A percentile compares a stretch with the other conserved stretches of the same genome.
Evolutionary conservation across 768 basidiomycete genomes (phyloP).

Genomic region (Lactarius hengduanensis): DNA sequence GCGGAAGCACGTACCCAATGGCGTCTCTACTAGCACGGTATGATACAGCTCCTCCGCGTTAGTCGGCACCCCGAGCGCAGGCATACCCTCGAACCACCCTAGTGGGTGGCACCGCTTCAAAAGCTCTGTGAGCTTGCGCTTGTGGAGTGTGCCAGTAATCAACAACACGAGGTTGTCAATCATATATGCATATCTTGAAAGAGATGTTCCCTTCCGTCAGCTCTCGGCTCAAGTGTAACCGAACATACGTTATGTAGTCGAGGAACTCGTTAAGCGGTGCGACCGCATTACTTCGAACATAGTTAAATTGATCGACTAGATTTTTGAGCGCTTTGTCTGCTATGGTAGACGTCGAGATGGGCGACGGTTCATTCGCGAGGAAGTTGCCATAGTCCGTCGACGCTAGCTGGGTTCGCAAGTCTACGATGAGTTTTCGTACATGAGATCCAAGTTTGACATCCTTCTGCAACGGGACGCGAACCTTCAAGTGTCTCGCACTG

Average conservation of each 20-base stretch:
- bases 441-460: neutral
- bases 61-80: slow-evolving; percentile 97
- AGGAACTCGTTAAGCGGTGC: slow-evolving; percentile 89
- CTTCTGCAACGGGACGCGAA: slow-evolving; percentile 35
- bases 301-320: slow-evolving; percentile 97
- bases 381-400: slow-evolving; percentile 99
- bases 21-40: slow-evolving; percentile 95
- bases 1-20: slow-evolving; percentile 67
- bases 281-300: slow-evolving; percentile 84
- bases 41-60: slow-evolving; percentile 98
- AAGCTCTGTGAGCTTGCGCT: slow-evolving; percentile 95
- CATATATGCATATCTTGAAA: slow-evolving; percentile 91
- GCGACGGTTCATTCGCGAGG: slow-evolving; percentile 92
- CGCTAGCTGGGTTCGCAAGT: slow-evolving; percentile 92
- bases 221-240: neutral
- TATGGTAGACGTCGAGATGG: slow-evolving; percentile 91
- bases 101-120: slow-evolving; percentile 96
- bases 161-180: slow-evolving; percentile 98
- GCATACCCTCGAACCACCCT: slow-evolving; percentile 98
- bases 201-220: slow-evolving; percentile 10
- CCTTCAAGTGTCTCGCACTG: slow-evolving; percentile 99
- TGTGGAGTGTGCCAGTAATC: slow-evolving; percentile 96
- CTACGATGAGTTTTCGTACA: slow-evolving; percentile 41
- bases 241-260: slow-evolving; percentile 93
- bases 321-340: slow-evolving; percentile 95